Base-by-base conservation (phyloP, 2,329 filamentous ascomycete genomes). In the Metarhizium humberi region DNA sequence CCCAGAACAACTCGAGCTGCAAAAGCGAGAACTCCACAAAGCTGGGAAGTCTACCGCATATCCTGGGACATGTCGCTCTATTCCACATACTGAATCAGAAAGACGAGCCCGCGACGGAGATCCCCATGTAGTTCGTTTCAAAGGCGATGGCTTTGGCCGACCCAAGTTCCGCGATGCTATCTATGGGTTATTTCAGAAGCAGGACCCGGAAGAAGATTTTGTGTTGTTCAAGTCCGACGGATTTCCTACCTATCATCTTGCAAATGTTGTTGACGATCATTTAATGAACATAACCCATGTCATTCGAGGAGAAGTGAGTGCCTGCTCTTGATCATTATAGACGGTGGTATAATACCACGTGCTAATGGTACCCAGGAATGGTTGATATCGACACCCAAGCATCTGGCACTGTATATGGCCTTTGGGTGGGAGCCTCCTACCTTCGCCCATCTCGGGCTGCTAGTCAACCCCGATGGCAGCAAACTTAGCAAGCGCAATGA, bases 221-320 rank as follows among this genome's bases (percentile, higher is more conserved):
- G 88, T 99, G 58, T 76, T 99, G 45, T 75, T 96, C 57, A 99
- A 99, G 70, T 86, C 85, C 0, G 94, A 99, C 67, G 92, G 91
- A 0, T 88, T 88, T 60, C 94, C 94, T 0, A 99, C 95, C 0
- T 99, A 99, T 66, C 94, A 99, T 70, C 86, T 99, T 58, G 94
- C 94, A 4, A 99, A 97, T 66, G 92, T 99, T 8, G 86, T 99
- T 4, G 94, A 99, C 66, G 94, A 99, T 66, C 90, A 96, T 69
- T 77, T 87, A 57, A 99, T 99, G 94, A 75, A 89, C 57, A 95
- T 99, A 61, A 96, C 92, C 0, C 92, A 97, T 70, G 94, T 99
- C 14, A 88, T 99, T 56, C 85, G 94, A 46, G 94, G 92, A 53
- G 86, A 87, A 30, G 86, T 88, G 71, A 64, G 79, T 70, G n/a